Conservation (phyloP, 345 rosid species). For the Syzygium jambos region DNA sequence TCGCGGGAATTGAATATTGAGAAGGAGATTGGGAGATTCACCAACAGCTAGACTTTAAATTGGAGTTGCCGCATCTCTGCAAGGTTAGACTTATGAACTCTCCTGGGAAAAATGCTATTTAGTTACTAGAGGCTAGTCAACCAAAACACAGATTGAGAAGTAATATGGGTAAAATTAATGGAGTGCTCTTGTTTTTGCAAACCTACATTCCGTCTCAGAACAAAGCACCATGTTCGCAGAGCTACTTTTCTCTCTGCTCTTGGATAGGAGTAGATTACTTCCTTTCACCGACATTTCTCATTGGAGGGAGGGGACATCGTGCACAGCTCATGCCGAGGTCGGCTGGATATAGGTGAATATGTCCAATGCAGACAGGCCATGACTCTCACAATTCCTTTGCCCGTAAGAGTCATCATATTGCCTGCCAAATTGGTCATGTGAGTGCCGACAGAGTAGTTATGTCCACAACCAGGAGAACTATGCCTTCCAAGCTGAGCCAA, state of each 20-base stretch:
- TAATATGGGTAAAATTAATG: not conserved
- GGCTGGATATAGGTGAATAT: not conserved
- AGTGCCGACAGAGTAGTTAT: not conserved
- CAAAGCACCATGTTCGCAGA: not conserved
- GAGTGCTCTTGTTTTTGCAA: not conserved
- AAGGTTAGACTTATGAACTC: not conserved
- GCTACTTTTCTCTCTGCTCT: not conserved
- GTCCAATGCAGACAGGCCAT: not conserved
- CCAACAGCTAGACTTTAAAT: not conserved
- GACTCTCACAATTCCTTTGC: not conserved
- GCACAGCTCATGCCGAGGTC: not conserved
- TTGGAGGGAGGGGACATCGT: not conserved
- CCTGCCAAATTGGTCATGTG: not conserved
- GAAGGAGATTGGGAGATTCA: not conserved
- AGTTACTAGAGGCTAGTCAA: not conserved
- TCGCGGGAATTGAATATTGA: not conserved
- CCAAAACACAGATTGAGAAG: not conserved
- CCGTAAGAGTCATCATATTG: not conserved
- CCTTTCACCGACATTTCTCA: not conserved
- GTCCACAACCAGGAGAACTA: not conserved
- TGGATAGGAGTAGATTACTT: not conserved
- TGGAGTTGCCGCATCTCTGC: not conserved
- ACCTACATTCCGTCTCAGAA: not conserved
- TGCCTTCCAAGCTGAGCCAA: not conserved
- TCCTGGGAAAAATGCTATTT: not conserved